Conservation (phyloP, 2,329 filamentous ascomycete species). For the Amauroascus verrucosus region DNA sequence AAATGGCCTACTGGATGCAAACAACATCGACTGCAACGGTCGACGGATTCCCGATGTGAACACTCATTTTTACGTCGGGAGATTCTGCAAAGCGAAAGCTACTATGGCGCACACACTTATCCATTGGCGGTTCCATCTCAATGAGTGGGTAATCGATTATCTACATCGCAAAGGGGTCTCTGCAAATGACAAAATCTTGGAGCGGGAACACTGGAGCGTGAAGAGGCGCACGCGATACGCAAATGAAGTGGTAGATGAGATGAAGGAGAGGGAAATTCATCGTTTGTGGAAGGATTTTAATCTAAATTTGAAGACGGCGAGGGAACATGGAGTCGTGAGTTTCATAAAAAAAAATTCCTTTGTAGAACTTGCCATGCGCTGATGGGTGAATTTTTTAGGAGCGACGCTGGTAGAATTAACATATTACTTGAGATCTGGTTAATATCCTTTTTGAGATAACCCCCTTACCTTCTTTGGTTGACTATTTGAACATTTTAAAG, state of each 20-base stretch:
- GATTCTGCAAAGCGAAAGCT: conserved; percentile 53
- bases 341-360: not conserved
- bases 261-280: conserved; percentile 52
- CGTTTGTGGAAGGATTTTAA: conserved; percentile 58
- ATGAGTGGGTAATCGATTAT: conserved; percentile 57
- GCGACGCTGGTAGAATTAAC: not conserved
- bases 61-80: conserved; percentile 45
- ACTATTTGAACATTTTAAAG: not conserved
- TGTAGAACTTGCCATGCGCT: not conserved
- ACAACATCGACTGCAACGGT: conserved; percentile 40
- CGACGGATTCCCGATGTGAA: conserved; percentile 36
- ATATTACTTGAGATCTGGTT: not conserved
- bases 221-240: conserved; percentile 52
- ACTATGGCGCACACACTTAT: conserved; percentile 59
- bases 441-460: not conserved
- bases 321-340: conserved; percentile 27
- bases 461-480: not conserved
- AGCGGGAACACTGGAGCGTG: conserved; percentile 51
- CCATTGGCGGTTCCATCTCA: conserved; percentile 68
- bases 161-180: conserved; percentile 51
- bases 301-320: conserved; percentile 48
- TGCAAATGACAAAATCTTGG: conserved; percentile 46
- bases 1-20: conserved; percentile 19
- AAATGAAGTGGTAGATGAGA: conserved; percentile 53
- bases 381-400: not conserved